Conservation (phyloP, 305 asterid species). For the Solanum hybrid region DNA sequence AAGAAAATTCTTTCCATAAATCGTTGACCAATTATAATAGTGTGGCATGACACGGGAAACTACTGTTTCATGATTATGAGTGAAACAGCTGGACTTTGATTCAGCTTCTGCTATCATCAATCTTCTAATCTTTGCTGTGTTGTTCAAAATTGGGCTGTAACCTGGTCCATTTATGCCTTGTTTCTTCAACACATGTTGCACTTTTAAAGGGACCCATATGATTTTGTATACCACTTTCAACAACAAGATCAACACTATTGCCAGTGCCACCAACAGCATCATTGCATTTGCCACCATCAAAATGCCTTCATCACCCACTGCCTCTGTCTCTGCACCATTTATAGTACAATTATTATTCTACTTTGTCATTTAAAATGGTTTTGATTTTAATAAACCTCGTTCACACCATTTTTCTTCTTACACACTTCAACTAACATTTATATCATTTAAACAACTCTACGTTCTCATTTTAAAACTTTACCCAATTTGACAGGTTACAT, state of each 20-base stretch:
- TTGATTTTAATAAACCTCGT: background rate
- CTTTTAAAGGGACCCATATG: background rate
- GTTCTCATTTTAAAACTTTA: background rate
- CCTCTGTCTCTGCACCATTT: background rate
- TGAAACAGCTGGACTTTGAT: constrained; percentile 28
- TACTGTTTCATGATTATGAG: constrained; percentile 23
- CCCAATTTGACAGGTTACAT: background rate
- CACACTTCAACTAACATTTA: background rate
- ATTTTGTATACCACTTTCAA: background rate
- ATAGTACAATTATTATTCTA: too few relatives aligned
- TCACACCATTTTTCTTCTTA: background rate
- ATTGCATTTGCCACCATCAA: background rate
- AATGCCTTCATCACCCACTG: background rate
- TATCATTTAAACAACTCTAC: background rate
- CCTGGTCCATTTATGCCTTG: constrained; percentile 55
- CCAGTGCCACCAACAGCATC: background rate
- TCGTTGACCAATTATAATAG: constrained; percentile 46
- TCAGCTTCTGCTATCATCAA: constrained; percentile 43
- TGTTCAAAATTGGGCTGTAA: constrained; percentile 56
- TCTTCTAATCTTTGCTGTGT: constrained; percentile 50
- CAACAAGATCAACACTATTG: background rate
- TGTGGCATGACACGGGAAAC: constrained; percentile 50
- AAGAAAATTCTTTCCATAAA: constrained; percentile 45
- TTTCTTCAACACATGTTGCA: constrained; percentile 36
- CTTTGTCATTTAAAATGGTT: background rate